Evolutionary conservation across 2,329 filamentous ascomycete species (phyloP).

Genomic region (Elsinoe perseae): DNA sequence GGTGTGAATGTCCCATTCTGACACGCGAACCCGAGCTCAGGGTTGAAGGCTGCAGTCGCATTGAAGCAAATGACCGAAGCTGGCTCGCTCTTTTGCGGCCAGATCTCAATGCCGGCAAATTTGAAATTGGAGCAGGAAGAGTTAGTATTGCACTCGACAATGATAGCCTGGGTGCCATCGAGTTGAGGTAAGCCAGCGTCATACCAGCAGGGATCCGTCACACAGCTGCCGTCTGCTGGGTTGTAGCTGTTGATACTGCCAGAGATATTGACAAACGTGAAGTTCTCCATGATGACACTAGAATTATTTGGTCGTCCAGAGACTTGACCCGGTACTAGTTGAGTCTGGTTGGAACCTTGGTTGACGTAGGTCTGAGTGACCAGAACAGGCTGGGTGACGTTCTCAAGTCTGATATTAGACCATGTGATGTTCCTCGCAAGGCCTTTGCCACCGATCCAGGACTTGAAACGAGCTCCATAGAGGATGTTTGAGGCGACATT

Average conservation of each 20-base stretch:
- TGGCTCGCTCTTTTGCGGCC: slow-evolving; percentile 21
- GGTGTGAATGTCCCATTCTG: slow-evolving; percentile 22
- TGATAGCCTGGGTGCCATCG: slow-evolving; percentile 36
- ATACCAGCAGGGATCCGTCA: slow-evolving; percentile 40
- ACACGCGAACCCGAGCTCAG: slow-evolving; percentile 22
- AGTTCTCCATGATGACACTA: slow-evolving; percentile 37
- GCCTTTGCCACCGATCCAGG: slow-evolving; percentile 37
- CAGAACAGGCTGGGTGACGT: slow-evolving; percentile 41
- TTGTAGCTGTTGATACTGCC: slow-evolving; percentile 37
- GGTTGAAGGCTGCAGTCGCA: slow-evolving; percentile 22
- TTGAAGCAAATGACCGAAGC: slow-evolving; percentile 23
- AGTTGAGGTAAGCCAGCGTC: slow-evolving; percentile 33
- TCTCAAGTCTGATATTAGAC: slow-evolving; percentile 38
- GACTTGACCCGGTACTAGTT: slow-evolving; percentile 23
- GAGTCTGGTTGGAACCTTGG: slow-evolving; percentile 31
- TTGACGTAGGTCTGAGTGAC: slow-evolving; percentile 41
- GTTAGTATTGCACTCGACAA: slow-evolving; percentile 37
- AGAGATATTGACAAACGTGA: slow-evolving; percentile 36
- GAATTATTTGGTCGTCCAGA: slow-evolving; percentile 32
- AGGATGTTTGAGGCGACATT: slow-evolving; percentile 37
- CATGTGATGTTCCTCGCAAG: slow-evolving; percentile 39
- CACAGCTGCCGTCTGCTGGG: slow-evolving; percentile 40
- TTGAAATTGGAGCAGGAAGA: slow-evolving; percentile 30
- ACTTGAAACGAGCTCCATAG: slow-evolving; percentile 40
- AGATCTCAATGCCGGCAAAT: slow-evolving; percentile 22